phyloP scores from a whole-genome alignment of 495 filamentous ascomycete genomes.

The Penicillium egyptiacum region DNA sequence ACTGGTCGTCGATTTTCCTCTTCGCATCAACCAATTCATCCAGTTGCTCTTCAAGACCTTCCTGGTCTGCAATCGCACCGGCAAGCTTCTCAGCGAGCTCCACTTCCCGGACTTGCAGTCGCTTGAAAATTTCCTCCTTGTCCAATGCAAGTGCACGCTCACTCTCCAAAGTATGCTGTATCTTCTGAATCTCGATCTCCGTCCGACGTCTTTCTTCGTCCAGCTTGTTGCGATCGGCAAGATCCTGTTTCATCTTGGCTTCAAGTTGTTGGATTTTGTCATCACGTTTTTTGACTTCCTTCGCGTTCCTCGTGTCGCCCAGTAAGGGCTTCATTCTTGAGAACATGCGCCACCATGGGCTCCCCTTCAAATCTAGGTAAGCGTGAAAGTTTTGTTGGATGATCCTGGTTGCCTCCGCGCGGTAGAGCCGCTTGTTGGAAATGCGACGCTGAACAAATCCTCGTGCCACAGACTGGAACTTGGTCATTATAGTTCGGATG shows the following conservation, averaged over 20 bases:
- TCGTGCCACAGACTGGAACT: constrained; percentile 89
- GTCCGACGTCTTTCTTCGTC: constrained; percentile 91
- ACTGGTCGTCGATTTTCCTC: constrained; percentile 82
- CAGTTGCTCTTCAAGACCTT: constrained; percentile 87
- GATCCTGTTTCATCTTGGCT: constrained; percentile 75
- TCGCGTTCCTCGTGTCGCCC: constrained; percentile 83
- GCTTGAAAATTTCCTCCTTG: constrained; percentile 97
- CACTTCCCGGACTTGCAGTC: constrained; percentile 83
- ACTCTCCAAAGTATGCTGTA: constrained; percentile 91
- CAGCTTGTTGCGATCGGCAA: constrained; percentile 70
- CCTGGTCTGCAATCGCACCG: constrained; percentile 92
- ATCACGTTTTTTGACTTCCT: constrained; percentile 90
- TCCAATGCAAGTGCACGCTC: constrained; percentile 92
- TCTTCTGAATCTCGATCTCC: constrained; percentile 79
- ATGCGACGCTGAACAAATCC: constrained; percentile 86
- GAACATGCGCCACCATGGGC: constrained; percentile 95
- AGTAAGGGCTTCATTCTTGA: constrained; percentile 94
- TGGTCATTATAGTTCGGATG: constrained; percentile 86
- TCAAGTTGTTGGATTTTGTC: constrained; percentile 88
- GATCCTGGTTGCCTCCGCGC: constrained; percentile 90
- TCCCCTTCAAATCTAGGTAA: constrained; percentile 83
- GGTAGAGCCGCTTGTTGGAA: constrained; percentile 87
- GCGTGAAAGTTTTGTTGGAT: constrained; percentile 91
- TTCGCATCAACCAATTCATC: constrained; percentile 88
- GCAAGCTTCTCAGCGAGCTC: constrained; percentile 90